Base-by-base conservation (phyloP, 371 early-diverging fungal species). In the Basidiobolus meristosporus region DNA sequence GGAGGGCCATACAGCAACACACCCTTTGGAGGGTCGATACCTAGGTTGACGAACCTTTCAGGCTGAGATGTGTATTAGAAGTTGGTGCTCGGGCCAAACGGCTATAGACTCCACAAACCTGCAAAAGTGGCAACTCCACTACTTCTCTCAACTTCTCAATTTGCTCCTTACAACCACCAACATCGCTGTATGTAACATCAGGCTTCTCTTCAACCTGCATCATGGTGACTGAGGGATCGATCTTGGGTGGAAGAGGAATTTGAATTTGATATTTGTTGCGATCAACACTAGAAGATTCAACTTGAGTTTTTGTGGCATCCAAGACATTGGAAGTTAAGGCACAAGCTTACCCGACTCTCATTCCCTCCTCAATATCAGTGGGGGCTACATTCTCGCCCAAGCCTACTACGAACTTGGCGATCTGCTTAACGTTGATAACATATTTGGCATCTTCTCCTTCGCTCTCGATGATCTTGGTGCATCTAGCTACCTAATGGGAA, bases 141-240 rank as follows among this genome's bases (percentile, higher is more conserved):
- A 99, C 99, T 65, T 99, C 99, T 43, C 93, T 74, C 32, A 99
- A 75, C 72, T 98, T 98, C 50, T 99, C 98, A 51, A 99, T 99
- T 63, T 99, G 98, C 54, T 99, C 98, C 51, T 96, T 93, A 61
- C 98, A 88, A 45, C 99, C 99, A 53, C 99, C 99, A 10, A 99
- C 95, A 68, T 99, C 98, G 43, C 81, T 66, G 51, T 99, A 99
- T 0, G 99, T 98, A 17, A 99, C 95, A 62, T 99, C 98, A 2
- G 99, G 99, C 58, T 97, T 98, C 57, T 99, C 99, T 60, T 99
- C 99, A 45, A 99, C 98, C 68, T 98, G 98, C 99, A 99, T 99
- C 73, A 99, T 90, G 12, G 99, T 98, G 15, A 99, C 99, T 14
- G 96, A 81, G 23, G 99, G 89, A 63, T 99, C 99, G 48, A 99